Conservation (phyloP, 164 flowering plant species). For the Vitis amurensis region DNA sequence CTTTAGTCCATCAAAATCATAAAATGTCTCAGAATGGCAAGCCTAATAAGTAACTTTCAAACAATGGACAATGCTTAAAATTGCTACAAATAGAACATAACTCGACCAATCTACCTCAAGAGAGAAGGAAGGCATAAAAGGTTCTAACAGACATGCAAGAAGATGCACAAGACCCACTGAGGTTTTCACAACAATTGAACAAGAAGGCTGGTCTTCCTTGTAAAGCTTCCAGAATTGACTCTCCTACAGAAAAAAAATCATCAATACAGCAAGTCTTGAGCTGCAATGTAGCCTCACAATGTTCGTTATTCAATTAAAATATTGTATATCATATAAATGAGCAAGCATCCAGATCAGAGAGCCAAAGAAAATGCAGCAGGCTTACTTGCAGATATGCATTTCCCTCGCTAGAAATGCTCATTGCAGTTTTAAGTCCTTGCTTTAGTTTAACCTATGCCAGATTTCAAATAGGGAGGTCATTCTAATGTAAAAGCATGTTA, state of each 20-base stretch:
- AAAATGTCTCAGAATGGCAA: neutral
- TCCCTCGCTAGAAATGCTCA: constrained; percentile 89
- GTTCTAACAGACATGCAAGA: constrained; percentile 85
- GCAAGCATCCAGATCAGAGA: neutral
- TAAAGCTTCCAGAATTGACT: constrained; percentile 95
- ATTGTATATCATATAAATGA: neutral
- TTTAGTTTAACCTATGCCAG: constrained; percentile 77
- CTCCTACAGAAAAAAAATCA: constrained; percentile 41
- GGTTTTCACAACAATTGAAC: constrained; percentile 81
- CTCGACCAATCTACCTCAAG: constrained; percentile 48
- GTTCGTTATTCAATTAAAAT: no score
- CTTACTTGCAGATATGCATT: constrained; percentile 92
- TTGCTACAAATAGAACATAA: no score
- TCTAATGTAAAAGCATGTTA: neutral
- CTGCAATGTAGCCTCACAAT: no score
- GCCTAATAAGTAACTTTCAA: neutral
- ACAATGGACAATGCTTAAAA: no score
- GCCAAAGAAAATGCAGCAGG: neutral
- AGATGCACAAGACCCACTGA: constrained; percentile 80
- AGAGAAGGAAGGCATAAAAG: constrained; percentile 95
- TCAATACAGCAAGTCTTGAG: no score
- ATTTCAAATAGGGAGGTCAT: constrained; percentile 9
- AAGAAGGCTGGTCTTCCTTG: constrained; percentile 66
- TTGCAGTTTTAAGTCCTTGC: constrained; percentile 89
- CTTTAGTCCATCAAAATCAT: constrained; percentile 29